Evolutionary conservation across 805 yeast genomes (phyloP), one percentile per base, ranked within the genome.

Genomic region (Spathaspora arborariae): DNA sequence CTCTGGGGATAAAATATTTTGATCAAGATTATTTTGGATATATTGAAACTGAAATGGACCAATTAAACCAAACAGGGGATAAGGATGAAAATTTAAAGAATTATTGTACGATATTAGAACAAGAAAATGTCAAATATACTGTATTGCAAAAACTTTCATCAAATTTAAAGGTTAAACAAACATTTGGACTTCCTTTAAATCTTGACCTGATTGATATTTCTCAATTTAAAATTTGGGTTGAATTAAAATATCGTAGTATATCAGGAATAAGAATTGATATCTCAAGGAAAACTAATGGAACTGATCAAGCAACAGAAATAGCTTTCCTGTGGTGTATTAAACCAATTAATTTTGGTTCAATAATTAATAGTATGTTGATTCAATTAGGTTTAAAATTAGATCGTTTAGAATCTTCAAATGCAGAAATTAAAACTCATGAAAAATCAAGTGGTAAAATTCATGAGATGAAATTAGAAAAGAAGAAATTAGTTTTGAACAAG

Each of bases 221-320:
- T 4, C 36, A 45, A 1, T 58, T 65, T 37, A 46, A 55, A 6
- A 57, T 67, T 2, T 67, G 73, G 72, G 45, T 67, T 9, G 67
- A 68, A 46, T 53, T 60, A 15, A 56, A 53, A 20, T 49, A 52
- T 40, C 63, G 69, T 5, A 57, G 65, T 3, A 45, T 69, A 1
- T 64, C 67, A 5, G 74, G 74, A 0, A 41, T 63, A 13, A 50
- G 52, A 35, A 42, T 67, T 10, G 47, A 51, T 21, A 27, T 44
- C 4, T 15, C 33, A 13, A 20, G 11, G 0, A 11, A 41, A 16
- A 15, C 26, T 13, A 18, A 8, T 26, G 24, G n/a, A 18, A 9
- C 22, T 13, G n/a, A 15, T 19, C n/a, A n/a, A n/a, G n/a, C n/a
- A n/a, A 37, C 39, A 10, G 36, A 40, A 2, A 13, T 56, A 2